phyloP scores from a whole-genome alignment of 768 basidiomycete species.

The Leccinellum luteum region DNA sequence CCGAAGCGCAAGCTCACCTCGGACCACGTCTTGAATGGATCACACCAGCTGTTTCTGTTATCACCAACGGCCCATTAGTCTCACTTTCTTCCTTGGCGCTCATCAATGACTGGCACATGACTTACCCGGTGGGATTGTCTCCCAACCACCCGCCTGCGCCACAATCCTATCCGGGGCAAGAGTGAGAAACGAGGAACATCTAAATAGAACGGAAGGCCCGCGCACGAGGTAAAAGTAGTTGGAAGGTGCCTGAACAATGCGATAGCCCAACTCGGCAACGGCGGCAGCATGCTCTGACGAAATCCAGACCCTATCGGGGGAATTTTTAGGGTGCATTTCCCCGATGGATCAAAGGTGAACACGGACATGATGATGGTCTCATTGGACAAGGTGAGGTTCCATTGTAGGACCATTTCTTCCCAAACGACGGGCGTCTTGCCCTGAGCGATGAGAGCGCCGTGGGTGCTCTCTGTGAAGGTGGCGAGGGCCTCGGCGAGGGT shows the following conservation, averaged over 20 bases:
- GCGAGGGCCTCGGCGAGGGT: conserved; percentile 66
- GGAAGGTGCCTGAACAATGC: conserved; percentile 47
- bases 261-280: conserved; percentile 40
- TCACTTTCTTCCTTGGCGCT: not conserved
- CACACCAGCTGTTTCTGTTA: conserved; percentile 44
- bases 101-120: not conserved
- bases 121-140: conserved; percentile 30
- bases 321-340: not conserved
- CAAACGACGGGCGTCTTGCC: conserved; percentile 82
- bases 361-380: conserved; percentile 42
- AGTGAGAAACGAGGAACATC: not conserved
- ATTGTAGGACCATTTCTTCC: conserved; percentile 59
- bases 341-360: not conserved
- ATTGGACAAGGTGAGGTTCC: conserved; percentile 38
- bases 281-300: conserved; percentile 38
- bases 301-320: conserved; percentile 42
- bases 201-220: not conserved
- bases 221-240: conserved; percentile 53
- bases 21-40: conserved; percentile 53
- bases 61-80: not conserved
- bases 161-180: conserved; percentile 34
- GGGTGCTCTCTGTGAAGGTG: conserved; percentile 58
- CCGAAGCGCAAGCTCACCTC: conserved; percentile 28
- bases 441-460: conserved; percentile 47
- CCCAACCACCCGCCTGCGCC: conserved; percentile 50